Base-by-base conservation (phyloP, 805 yeast species). In the Metschnikowia matae region DNA sequence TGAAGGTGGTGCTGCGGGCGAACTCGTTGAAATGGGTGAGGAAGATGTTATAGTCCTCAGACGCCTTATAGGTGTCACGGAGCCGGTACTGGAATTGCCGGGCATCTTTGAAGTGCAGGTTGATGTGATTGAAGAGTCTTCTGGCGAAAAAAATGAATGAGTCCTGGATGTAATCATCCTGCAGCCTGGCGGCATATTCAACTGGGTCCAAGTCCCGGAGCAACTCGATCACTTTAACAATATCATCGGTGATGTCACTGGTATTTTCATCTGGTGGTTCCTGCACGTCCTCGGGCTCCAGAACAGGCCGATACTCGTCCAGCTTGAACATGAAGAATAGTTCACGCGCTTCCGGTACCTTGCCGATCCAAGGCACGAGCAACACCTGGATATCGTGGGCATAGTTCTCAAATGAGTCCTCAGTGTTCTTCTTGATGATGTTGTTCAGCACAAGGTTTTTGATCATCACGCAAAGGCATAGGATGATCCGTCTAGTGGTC, bases 361-460 rank as follows among this genome's bases (percentile, higher is more conserved):
- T 69, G 4, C 85, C 84, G 34, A 85, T 78, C 88, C 89, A 84
- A 49, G 78, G 79, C 54, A 85, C 73, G 44, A 85, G 65, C 34
- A 85, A 67, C 7, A 81, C 75, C 56, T 83, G 85, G 20, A 85
- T 62, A 55, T 83, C 89, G 48, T 80, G 74, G 7, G 75, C 68
- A 59, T 81, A 83, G 54, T 83, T 87, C 13, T 77, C 71, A 33
- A 67, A 65, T 26, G 62, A 65, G 44, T 68, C 71, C 3, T 55
- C 60, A 6, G 52, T 48, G 14, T 54, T 49, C 40, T 73, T 72
- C 33, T 69, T 68, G 40, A 82, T 71, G 54, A 80, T 62, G 0
- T 71, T 74, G 48, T 74, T 66, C 21, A 67, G 68, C 15, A 79
- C 69, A 41, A 85, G 68, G 31, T 79, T 79, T 44, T 71, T 73